Evolutionary conservation across 139 green algal species (phyloP).

Genomic region (Mesotaenium endlicherianum): DNA sequence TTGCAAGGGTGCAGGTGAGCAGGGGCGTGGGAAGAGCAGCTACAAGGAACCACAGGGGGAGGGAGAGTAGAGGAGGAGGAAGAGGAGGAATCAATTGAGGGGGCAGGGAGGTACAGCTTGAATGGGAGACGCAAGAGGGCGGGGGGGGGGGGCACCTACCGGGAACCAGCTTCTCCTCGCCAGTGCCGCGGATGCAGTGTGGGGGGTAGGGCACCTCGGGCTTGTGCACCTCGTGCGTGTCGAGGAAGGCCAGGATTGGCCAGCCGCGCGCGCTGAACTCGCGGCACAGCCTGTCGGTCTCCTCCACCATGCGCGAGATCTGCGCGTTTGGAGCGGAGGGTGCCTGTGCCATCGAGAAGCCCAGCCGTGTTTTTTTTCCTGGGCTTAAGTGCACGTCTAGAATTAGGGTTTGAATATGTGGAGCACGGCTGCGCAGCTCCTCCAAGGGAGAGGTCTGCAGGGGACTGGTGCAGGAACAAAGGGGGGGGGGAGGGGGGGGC

Average conservation of each 20-base stretch:
- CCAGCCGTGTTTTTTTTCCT: too few relatives aligned
- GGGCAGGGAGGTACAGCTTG: too few relatives aligned
- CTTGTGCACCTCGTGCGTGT: conserved; percentile 39
- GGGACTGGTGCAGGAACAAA: neutral
- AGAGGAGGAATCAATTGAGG: too few relatives aligned
- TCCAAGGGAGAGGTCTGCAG: neutral
- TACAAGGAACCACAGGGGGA: neutral
- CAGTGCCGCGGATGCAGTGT: conserved; percentile 39
- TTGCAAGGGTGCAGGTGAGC: too few relatives aligned
- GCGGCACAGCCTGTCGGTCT: neutral
- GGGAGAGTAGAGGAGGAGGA: neutral
- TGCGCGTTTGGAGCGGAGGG: conserved; percentile 8
- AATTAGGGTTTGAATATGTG: too few relatives aligned
- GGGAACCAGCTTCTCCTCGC: conserved; percentile 40
- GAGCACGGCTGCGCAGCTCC: too few relatives aligned
- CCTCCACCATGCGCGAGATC: conserved; percentile 24
- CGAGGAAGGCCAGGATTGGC: conserved; percentile 37
- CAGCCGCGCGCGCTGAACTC: conserved; percentile 9
- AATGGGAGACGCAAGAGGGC: neutral
- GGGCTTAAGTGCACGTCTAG: too few relatives aligned
- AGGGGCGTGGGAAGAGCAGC: too few relatives aligned
- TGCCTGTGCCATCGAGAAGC: conserved; percentile 1
- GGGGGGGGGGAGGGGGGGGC: neutral
- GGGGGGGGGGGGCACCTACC: neutral
- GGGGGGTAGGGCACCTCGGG: conserved; percentile 45